phyloP scores from a whole-genome alignment of 169 alveolate species.

The Theileria annulata region DNA sequence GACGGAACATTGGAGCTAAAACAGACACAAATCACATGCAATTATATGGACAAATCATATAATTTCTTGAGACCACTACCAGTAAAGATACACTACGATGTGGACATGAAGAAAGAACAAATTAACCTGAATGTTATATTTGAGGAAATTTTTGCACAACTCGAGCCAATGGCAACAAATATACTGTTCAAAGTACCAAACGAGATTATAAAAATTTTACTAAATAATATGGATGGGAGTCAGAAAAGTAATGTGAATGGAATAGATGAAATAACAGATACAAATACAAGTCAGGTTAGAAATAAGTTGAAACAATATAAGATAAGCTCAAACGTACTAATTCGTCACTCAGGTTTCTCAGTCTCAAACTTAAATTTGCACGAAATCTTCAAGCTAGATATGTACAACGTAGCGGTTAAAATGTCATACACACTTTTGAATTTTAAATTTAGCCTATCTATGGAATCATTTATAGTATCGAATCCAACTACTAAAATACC shows the following conservation, averaged over 20 bases:
- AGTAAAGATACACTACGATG: constrained; percentile 56
- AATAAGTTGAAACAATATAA: constrained; percentile 17
- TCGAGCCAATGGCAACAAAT: constrained; percentile 78
- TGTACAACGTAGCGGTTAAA: constrained; percentile 56
- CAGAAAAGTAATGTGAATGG: constrained; percentile 2
- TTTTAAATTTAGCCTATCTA: constrained; percentile 13
- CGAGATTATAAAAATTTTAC: constrained; percentile 44
- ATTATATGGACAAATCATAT: constrained; percentile 9
- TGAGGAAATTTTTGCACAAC: constrained; percentile 80
- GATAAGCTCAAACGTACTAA: constrained; percentile 40
- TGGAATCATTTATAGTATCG: constrained; percentile 49
- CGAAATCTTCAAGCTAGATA: constrained; percentile 57
- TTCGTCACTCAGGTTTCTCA: constrained; percentile 66
- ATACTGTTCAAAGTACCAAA: constrained; percentile 77
- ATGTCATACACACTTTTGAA: constrained; percentile 15
- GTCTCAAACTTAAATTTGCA: constrained; percentile 30
- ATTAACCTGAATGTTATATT: constrained; percentile 54
- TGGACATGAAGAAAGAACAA: constrained; percentile 17
- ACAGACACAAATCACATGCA: constrained; percentile 79
- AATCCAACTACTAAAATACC: constrained; percentile 64
- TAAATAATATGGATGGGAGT: constrained; percentile 15
- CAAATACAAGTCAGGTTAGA: not conserved
- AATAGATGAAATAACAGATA: not conserved
- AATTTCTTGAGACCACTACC: constrained; percentile 65
- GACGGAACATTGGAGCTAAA: constrained; percentile 77